A percentile compares a stretch with the other conserved stretches of the same genome.
These are phyloP conservation scores for Willaertia magna DNA, from an alignment of 208 protist species.

Conservation along the genomic window DNA sequence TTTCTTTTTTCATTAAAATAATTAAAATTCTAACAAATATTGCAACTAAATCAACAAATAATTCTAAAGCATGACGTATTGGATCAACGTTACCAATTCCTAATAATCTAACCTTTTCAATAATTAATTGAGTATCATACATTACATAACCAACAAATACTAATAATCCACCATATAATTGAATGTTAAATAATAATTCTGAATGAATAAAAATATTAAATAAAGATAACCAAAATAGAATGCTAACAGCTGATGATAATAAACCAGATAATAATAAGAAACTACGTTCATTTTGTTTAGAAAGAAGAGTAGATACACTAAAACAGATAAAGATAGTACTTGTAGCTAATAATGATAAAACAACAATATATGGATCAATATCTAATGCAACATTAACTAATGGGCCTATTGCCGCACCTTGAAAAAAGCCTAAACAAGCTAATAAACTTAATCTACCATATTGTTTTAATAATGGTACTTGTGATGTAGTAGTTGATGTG, in stretches of 20 bases:
- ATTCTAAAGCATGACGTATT: conserved; percentile 28
- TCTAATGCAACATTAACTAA: conserved; percentile 3
- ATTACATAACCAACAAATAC: conserved; percentile 32
- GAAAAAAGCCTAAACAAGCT: not conserved
- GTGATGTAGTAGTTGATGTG: not conserved
- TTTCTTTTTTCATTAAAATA: conserved; percentile 29
- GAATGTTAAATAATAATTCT: not conserved
- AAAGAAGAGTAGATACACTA: conserved; percentile 12
- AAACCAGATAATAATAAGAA: conserved; percentile 27
- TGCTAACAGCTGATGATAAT: conserved; percentile 10
- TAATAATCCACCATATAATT: conserved; percentile 33
- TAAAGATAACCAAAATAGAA: conserved; percentile 17
- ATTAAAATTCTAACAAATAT: conserved; percentile 37
- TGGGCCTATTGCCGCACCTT: conserved; percentile 3
- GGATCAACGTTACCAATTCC: conserved; percentile 6
- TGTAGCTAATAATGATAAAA: conserved; percentile 19
- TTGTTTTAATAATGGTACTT: not conserved
- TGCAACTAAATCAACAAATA: conserved; percentile 37
- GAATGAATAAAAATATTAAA: conserved; percentile 20
- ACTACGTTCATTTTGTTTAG: not conserved
- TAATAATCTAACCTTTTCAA: conserved; percentile 18
- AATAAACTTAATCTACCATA: not conserved
- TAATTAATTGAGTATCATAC: conserved; percentile 43
- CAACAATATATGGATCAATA: conserved; percentile 16
- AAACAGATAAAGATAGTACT: conserved; percentile 29